phyloP scores from a whole-genome alignment of 2,329 filamentous ascomycete genomes.

The Dryadomyces sulphureus region DNA sequence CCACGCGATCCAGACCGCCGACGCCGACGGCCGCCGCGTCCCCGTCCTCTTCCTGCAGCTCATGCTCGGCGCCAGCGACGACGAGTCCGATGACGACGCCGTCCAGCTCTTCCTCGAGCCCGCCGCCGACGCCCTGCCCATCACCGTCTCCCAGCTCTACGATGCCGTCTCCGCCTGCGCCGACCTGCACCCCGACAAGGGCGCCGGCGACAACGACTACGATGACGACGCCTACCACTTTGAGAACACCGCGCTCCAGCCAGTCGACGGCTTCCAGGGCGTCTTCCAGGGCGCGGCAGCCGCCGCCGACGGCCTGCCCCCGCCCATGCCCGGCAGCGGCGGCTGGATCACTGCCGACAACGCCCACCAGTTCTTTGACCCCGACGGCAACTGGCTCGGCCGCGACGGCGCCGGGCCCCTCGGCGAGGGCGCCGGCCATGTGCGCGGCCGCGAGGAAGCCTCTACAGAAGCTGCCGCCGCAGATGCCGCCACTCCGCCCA shows the following conservation, averaged over 20 bases:
- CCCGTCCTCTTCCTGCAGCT: conserved; percentile 53
- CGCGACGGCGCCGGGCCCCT: conserved; percentile 30
- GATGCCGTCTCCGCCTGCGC: conserved; percentile 60
- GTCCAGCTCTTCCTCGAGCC: conserved; percentile 47
- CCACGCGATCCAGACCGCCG: conserved; percentile 51
- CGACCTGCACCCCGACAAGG: conserved; percentile 59
- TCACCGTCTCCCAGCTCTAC: conserved; percentile 37
- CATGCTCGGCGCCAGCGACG: conserved; percentile 42
- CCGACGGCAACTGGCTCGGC: conserved; percentile 63
- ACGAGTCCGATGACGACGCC: conserved; percentile 47
- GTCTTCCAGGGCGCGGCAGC: conserved; percentile 31
- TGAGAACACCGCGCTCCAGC: conserved; percentile 35
- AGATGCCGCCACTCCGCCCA: neutral
- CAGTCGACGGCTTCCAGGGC: conserved; percentile 43
- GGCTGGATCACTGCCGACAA: conserved; percentile 92
- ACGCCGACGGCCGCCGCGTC: conserved; percentile 19
- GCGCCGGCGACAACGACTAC: conserved; percentile 34
- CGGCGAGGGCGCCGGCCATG: conserved; percentile 49
- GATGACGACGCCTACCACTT: conserved; percentile 39
- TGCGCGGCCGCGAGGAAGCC: conserved; percentile 36
- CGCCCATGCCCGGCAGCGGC: conserved; percentile 55
- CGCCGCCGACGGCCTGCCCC: conserved; percentile 36
- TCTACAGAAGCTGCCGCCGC: conserved; percentile 17
- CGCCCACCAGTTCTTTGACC: conserved; percentile 69
- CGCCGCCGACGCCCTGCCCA: conserved; percentile 6